Evolutionary conservation across 352 stramenopile species (phyloP).

Genomic region (Globisporangium paroecandrum): DNA sequence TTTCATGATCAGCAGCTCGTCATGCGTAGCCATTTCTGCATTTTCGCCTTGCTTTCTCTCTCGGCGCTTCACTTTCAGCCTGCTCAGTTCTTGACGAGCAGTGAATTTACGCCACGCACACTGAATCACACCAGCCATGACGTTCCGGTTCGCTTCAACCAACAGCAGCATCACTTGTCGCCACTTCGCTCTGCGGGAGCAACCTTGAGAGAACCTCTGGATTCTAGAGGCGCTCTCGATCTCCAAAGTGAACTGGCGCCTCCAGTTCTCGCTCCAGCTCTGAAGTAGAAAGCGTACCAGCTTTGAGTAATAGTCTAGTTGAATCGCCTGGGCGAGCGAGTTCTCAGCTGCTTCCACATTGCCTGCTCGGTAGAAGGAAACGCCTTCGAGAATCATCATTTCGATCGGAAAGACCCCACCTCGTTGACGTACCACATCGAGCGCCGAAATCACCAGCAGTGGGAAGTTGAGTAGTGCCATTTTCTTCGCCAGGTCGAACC

Average conservation of each 20-base stretch:
- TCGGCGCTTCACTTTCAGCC: slow-evolving; percentile 25
- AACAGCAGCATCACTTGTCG: slow-evolving; percentile 16
- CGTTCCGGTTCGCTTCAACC: slow-evolving; percentile 28
- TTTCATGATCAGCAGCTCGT: slow-evolving; percentile 38
- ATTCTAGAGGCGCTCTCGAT: slow-evolving; percentile 30
- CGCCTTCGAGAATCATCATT: slow-evolving; percentile 43
- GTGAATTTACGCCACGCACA: slow-evolving; percentile 36
- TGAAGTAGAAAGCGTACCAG: slow-evolving; percentile 50
- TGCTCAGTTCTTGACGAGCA: slow-evolving; percentile 23
- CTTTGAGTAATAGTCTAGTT: slow-evolving; percentile 37
- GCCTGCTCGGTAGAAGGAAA: slow-evolving; percentile 34
- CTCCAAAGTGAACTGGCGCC: slow-evolving; percentile 38
- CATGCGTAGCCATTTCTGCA: slow-evolving; percentile 35
- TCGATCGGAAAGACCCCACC: slow-evolving; percentile 17
- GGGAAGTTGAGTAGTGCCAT: slow-evolving; percentile 46
- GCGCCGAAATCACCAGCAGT: slow-evolving; percentile 30
- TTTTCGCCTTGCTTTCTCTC: slow-evolving; percentile 37
- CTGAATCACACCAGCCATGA: slow-evolving; percentile 38
- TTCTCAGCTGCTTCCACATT: slow-evolving; percentile 27
- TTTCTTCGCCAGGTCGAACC: slow-evolving; percentile 54
- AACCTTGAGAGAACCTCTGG: slow-evolving; percentile 26
- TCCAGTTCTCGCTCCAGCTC: slow-evolving; percentile 38
- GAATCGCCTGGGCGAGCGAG: slow-evolving; percentile 32
- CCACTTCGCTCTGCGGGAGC: slow-evolving; percentile 23
- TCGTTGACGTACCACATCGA: slow-evolving; percentile 29